Base-by-base conservation (phyloP, 2,329 filamentous ascomycete genomes). In the Fusarium lyarnte region DNA sequence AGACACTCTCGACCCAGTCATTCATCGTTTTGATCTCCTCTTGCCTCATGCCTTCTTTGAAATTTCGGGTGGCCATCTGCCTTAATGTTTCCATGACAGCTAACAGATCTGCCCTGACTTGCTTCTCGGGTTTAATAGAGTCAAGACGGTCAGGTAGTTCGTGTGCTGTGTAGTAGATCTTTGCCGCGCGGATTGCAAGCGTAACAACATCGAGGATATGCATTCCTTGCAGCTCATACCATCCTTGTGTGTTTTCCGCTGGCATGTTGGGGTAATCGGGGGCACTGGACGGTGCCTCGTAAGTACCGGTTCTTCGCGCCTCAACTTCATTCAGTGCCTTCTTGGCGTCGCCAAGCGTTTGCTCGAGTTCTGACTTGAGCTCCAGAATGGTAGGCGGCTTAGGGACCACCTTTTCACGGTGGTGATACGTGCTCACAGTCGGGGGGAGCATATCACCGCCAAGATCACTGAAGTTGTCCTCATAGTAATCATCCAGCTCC, bases 81-180 rank as follows among this genome's bases (percentile, higher is more conserved):
- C 97, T 97, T 59, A 99, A 85, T 6, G 97, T 91, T 75, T 99
- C 96, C 81, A 99, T 91, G 45, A 97, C 93, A 63, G 90, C 89
- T 43, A 97, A 89, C 13, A 98, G 85, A 76, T 98, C 95, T 55
- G 92, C 87, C 45, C 96, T 91, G 52, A 99, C 92, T 73, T 93
- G 88, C 70, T 92, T 93, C 81, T 99, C 96, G 1, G 94, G 91
- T 81, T 94, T 95, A 82, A 98, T 97, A 33, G 92, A 85, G 78
- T 96, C 94, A 23, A 98, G 86, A 41, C 93, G 91, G 75, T 96
- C 92, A 3, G 95, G 94, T 58, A 95, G 88, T 78, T 97, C 93
- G 79, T 98, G 96, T 8, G 94, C 89, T 0, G 95, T 98, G 82
- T 99, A 98, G 84, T 98, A 99, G 77, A 97, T 92, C 83, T 97